These are phyloP conservation scores for Helichrysum umbraculigerum DNA, from an alignment of 129 eudicot genomes.

Conservation along the genomic window DNA sequence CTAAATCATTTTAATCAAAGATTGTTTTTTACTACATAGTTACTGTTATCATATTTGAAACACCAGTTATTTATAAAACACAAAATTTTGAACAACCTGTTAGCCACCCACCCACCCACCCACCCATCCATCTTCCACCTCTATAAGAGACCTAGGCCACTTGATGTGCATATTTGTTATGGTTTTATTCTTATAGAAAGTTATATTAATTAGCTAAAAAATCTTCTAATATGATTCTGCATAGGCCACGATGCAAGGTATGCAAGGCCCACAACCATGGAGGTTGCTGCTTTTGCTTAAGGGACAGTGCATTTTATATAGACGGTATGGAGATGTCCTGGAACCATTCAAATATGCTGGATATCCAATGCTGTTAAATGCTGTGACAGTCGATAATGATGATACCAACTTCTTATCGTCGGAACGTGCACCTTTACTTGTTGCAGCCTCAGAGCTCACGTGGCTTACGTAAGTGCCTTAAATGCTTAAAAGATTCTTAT, in stretches of 20 bases:
- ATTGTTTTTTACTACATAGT: neutral
- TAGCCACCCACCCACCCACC: neutral
- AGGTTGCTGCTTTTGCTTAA: conserved; percentile 85
- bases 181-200: conserved; percentile 20
- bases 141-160: neutral
- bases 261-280: conserved; percentile 98
- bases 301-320: conserved; percentile 91
- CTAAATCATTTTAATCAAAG: neutral
- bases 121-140: conserved; percentile 2
- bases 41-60: neutral
- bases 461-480: conserved; percentile 90
- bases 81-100: neutral
- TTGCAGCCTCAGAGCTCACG: conserved; percentile 95
- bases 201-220: conserved; percentile 10
- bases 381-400: conserved; percentile 86
- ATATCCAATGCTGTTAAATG: conserved; percentile 93
- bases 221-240: conserved; percentile 21
- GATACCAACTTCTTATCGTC: conserved; percentile 86
- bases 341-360: conserved; percentile 99
- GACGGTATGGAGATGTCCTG: conserved; percentile 80
- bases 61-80: neutral
- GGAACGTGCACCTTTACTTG: conserved; percentile 90
- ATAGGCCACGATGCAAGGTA: conserved; percentile 96
- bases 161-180: conserved; percentile 1
- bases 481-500: neutral